phyloP scores from a whole-genome alignment of 2,329 filamentous ascomycete genomes.

The Eurotiales sp. region DNA sequence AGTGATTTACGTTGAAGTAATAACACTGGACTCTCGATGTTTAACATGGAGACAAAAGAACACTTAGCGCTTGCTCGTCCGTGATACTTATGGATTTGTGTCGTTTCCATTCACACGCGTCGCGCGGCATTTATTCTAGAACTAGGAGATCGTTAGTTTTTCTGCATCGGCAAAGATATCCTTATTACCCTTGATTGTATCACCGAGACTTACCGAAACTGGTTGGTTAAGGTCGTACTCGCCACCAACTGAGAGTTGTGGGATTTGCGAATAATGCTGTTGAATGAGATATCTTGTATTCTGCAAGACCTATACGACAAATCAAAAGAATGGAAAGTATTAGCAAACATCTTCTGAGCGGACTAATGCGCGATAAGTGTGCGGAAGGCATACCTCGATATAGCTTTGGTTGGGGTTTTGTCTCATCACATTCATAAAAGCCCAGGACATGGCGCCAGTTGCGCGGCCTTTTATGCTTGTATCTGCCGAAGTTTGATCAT shows the following conservation, averaged over 20 bases:
- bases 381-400: slow-evolving; percentile 11
- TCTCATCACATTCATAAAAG: slow-evolving; percentile 15
- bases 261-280: slow-evolving; percentile 26
- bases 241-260: slow-evolving; percentile 22
- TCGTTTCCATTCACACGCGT: not conserved
- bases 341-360: not conserved
- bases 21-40: too few species aligned
- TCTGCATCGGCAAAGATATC: not conserved
- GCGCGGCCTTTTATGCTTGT: slow-evolving; percentile 42
- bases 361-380: not conserved
- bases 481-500: slow-evolving; percentile 51
- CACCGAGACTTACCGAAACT: slow-evolving; percentile 11
- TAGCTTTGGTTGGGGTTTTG: slow-evolving; percentile 12
- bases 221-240: slow-evolving; percentile 10
- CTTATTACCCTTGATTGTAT: not conserved
- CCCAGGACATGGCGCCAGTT: slow-evolving; percentile 20
- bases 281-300: slow-evolving; percentile 25
- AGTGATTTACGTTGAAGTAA: too few species aligned
- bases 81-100: too few species aligned
- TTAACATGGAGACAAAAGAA: too few species aligned
- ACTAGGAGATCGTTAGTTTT: not conserved
- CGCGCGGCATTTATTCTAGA: not conserved
- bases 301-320: slow-evolving; percentile 22
- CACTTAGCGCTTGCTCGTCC: too few species aligned
- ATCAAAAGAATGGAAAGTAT: not conserved